A percentile compares a stretch with the other conserved stretches of the same genome.
Evolutionary conservation across 257 asterid genomes (phyloP).

Genomic region (Solanum raphanifolium): DNA sequence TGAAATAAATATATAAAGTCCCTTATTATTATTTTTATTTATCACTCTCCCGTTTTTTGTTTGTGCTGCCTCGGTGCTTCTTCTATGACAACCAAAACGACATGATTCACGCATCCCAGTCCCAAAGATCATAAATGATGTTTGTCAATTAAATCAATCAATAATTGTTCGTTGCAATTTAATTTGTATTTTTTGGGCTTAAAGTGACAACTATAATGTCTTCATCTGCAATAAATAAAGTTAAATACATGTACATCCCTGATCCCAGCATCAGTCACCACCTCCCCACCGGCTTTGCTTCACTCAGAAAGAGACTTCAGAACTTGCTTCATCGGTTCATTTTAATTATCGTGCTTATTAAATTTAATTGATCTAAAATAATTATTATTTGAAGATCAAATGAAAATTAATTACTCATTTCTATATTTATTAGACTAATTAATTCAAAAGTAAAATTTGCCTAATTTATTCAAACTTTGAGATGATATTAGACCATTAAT

Average conservation of each 20-base stretch:
- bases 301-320: not conserved
- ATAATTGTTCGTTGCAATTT: not conserved
- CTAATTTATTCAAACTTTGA: not conserved
- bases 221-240: not conserved
- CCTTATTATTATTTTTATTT: too few species aligned
- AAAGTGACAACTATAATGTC: not conserved
- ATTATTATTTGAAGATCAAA: not conserved
- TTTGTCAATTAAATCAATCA: not conserved
- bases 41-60: too few species aligned
- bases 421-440: too few species aligned
- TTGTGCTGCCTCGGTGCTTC: too few species aligned
- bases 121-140: not conserved
- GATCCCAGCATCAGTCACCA: not conserved
- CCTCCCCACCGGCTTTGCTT: not conserved
- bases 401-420: not conserved
- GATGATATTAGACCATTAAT: not conserved
- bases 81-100: not conserved
- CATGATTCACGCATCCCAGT: not conserved
- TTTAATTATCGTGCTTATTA: not conserved
- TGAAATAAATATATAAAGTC: too few species aligned
- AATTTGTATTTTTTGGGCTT: not conserved
- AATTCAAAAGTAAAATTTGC: not conserved
- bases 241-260: not conserved
- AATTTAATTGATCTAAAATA: not conserved
- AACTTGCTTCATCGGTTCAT: too few species aligned